Percentiles rank a stretch among this genome's conserved stretches.
These are phyloP conservation scores for Collybiopsis luxurians DNA, from an alignment of 768 basidiomycete genomes.

Conservation along the genomic window DNA sequence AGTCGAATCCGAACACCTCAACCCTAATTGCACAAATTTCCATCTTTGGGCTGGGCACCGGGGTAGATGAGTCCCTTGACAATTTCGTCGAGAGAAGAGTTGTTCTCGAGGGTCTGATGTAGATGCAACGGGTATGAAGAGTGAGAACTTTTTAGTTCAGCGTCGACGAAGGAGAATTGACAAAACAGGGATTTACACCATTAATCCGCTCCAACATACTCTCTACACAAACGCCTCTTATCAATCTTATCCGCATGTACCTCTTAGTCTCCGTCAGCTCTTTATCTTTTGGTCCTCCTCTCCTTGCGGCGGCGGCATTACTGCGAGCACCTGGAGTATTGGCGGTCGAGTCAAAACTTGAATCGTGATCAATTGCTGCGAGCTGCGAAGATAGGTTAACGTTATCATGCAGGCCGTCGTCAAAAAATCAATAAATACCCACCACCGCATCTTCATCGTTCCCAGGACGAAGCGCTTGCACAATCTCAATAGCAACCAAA, in stretches of 20 bases:
- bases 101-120: conserved; percentile 42
- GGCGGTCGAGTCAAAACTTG: not conserved
- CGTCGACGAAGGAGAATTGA: too few species aligned
- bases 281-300: conserved; percentile 2
- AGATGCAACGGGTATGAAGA: conserved; percentile 32
- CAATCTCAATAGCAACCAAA: conserved; percentile 64
- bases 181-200: conserved; percentile 39
- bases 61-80: conserved; percentile 27
- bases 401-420: too few species aligned
- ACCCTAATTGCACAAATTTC: not conserved
- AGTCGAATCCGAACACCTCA: not conserved
- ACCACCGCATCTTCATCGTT: conserved; percentile 27
- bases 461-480: conserved; percentile 55
- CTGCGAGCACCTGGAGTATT: not conserved
- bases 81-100: conserved; percentile 53
- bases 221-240: conserved; percentile 55
- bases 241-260: conserved; percentile 53
- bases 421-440: too few species aligned
- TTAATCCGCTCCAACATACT: conserved; percentile 71
- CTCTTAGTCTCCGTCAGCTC: conserved; percentile 48
- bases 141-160: too few species aligned
- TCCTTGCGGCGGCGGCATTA: too few species aligned
- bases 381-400: too few species aligned
- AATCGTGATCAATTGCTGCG: not conserved
- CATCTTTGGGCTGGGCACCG: conserved; percentile 1